These are phyloP conservation scores for Cytidiella melzeri DNA, from an alignment of 768 basidiomycete genomes.

Conservation along the genomic window DNA sequence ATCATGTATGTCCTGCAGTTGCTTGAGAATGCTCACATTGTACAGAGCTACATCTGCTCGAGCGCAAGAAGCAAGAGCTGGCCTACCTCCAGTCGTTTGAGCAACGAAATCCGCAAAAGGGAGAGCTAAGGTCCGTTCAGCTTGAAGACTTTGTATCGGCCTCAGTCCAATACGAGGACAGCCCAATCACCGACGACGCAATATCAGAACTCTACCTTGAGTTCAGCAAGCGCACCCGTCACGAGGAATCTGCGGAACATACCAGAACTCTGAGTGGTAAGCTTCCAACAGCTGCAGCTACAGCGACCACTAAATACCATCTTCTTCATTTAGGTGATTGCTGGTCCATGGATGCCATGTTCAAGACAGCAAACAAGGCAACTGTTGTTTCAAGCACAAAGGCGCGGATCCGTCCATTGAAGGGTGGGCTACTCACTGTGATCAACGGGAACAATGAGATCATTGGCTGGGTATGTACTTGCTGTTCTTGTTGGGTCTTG, in stretches of 20 bases:
- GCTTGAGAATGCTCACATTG: neutral
- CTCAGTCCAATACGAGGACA: slow-evolving; percentile 5
- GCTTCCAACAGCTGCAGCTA: neutral
- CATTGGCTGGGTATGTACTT: slow-evolving; percentile 12
- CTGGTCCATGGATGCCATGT: slow-evolving; percentile 15
- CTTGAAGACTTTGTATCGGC: neutral
- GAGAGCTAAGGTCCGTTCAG: neutral
- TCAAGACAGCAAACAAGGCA: slow-evolving; percentile 16
- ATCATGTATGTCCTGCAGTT: too few relatives aligned
- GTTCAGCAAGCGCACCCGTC: slow-evolving; percentile 14
- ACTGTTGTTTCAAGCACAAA: neutral
- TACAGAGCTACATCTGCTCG: slow-evolving; percentile 21
- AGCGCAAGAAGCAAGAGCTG: slow-evolving; percentile 13
- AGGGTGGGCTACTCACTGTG: slow-evolving; percentile 14
- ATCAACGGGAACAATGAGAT: slow-evolving; percentile 16
- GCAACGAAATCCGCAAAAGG: neutral
- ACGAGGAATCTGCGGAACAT: slow-evolving; percentile 14
- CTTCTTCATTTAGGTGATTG: slow-evolving; percentile 2
- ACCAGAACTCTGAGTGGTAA: slow-evolving; percentile 16
- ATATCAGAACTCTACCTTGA: slow-evolving; percentile 17
- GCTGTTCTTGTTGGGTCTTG: neutral
- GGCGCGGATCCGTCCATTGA: neutral
- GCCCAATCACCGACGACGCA: slow-evolving; percentile 16
- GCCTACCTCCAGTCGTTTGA: slow-evolving; percentile 15
- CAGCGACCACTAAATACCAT: neutral